Evolutionary conservation across 1,284 basidiomycete species (phyloP), one percentile per base, ranked within the genome.

Genomic region (Uromyces viciae-fabae): DNA sequence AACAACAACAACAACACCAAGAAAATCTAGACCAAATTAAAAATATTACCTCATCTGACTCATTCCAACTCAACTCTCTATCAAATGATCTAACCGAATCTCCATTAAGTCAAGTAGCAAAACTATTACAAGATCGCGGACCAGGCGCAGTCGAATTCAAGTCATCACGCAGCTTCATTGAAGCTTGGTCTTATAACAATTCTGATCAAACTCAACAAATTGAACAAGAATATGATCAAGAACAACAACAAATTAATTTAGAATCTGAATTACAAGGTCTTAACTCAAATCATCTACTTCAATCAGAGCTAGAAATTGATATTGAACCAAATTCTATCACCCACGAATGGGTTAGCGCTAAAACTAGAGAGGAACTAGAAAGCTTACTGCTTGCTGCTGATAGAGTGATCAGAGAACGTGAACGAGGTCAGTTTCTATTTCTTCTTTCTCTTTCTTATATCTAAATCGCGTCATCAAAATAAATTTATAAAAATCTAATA

Each of bases 331-430:
- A 88, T 52, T 87, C 93, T 54, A 88, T 93, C 49, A 64, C 85
- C 89, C 56, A 90, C 90, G 84, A 92, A 91, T 1, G 91, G 83
- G 69, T 83, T 14, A 72, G 76, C 36, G 79, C 69, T 17, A 82
- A 81, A 49, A 81, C 80, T n/a, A 72, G 81, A 31, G 82, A 83
- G 74, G 83, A 83, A 77, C 60, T 83, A 9, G 82, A 82, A 60
- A 60, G 31, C 28, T 49, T 86, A 79, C 82, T 86, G 17, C 56
- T 79, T 5, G 83, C 84, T 38, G 85, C 85, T n/a, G 82, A 91
- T 82, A 89, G 88, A 78, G 87, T 93, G 66, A 93, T 94, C 82
- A 91, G 90, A 84, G 90, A 91, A 81, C 88, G 92, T 62, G 92
- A 93, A 86, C 89, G 89, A 84, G 92, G 93, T 92, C 84, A 81